Conservation (phyloP, 1,284 basidiomycete genomes). For the Sporisorium exsertum region DNA sequence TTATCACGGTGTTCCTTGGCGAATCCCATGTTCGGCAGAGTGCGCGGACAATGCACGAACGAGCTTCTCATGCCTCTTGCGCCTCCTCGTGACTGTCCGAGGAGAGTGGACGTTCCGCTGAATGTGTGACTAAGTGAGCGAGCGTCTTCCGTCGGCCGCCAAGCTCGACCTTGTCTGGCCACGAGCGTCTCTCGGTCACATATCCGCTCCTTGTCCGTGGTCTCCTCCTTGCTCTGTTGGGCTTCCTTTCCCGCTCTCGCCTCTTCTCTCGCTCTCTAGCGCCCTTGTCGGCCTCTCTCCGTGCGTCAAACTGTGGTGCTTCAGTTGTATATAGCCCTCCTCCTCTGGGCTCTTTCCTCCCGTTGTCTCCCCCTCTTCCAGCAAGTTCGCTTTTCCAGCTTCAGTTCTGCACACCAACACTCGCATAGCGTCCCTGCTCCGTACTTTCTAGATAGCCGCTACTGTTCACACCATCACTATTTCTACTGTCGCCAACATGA, state of each 20-base stretch:
- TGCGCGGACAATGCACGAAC: conserved; percentile 25
- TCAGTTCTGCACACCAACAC: not conserved
- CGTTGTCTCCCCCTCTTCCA: not conserved
- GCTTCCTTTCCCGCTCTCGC: not conserved
- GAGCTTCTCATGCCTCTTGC: not conserved
- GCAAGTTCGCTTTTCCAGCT: not conserved
- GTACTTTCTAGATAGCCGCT: not conserved
- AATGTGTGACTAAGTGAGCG: too few species aligned
- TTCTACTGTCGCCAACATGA: conserved; percentile 16
- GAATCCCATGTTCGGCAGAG: conserved; percentile 19
- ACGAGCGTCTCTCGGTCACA: conserved; percentile 2
- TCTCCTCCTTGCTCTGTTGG: not conserved
- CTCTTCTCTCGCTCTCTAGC: not conserved
- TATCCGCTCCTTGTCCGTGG: conserved; percentile 11
- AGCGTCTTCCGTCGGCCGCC: not conserved
- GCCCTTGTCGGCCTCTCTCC: not conserved
- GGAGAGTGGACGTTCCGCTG: not conserved
- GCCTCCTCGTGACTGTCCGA: not conserved
- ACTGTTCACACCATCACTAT: not conserved
- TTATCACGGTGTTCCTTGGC: not conserved
- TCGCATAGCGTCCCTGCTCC: not conserved
- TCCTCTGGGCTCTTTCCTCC: not conserved
- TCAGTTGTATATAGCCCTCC: conserved; percentile 23
- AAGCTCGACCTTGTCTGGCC: not conserved
- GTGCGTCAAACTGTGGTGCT: not conserved